phyloP scores from a whole-genome alignment of 2,329 filamentous ascomycete species.

The Cercospora canescens region DNA sequence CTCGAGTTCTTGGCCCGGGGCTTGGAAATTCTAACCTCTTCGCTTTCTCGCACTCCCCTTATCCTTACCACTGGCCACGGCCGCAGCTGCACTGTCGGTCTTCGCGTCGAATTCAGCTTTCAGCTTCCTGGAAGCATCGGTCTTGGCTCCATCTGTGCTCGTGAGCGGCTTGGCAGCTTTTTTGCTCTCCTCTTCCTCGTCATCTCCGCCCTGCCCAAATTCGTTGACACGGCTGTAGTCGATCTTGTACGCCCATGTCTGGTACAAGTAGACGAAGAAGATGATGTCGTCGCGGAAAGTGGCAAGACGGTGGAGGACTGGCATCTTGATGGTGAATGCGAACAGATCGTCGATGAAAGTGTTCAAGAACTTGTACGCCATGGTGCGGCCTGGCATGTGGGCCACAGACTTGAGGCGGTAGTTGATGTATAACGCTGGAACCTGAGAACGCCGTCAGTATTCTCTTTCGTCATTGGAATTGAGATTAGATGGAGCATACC shows the following conservation, averaged over 20 bases:
- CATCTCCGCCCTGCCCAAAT: slow-evolving; percentile 98
- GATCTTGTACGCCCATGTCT: slow-evolving; percentile 86
- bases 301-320: slow-evolving; percentile 84
- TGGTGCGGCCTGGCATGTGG: slow-evolving; percentile 93
- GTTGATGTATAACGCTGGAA: slow-evolving; percentile 97
- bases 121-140: slow-evolving; percentile 17
- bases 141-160: slow-evolving; percentile 28
- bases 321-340: slow-evolving; percentile 99
- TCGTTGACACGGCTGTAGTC: slow-evolving; percentile 94
- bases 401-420: slow-evolving; percentile 89
- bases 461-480: background rate
- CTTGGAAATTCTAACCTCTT: background rate
- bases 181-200: slow-evolving; percentile 59
- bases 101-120: slow-evolving; percentile 24
- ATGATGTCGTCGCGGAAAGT: slow-evolving; percentile 95
- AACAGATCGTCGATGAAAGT: slow-evolving; percentile 99
- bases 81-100: slow-evolving; percentile 8
- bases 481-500: slow-evolving; percentile 44
- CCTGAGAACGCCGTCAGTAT: slow-evolving; percentile 19
- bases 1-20: background rate
- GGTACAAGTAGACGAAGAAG: slow-evolving; percentile 97
- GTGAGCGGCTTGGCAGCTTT: slow-evolving; percentile 46
- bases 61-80: slow-evolving; percentile 11
- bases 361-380: slow-evolving; percentile 98
- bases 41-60: slow-evolving; percentile 8